A percentile compares a stretch with the other conserved stretches of the same genome.
Conservation (phyloP, 768 basidiomycete species). For the Kwoniella europaea region DNA sequence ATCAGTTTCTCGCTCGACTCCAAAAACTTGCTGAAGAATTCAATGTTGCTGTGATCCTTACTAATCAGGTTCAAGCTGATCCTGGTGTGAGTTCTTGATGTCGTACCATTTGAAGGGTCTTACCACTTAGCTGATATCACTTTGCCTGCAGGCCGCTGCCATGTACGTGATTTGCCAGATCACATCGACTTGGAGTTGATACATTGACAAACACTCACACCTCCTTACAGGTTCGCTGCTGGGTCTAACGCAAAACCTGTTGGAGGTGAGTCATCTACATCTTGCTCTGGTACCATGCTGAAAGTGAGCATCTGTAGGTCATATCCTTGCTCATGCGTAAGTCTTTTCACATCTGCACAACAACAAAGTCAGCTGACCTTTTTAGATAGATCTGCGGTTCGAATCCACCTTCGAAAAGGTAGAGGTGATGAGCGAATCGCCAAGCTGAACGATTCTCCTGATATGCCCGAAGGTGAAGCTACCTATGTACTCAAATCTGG, state of each 20-base stretch:
- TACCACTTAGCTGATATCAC: background rate
- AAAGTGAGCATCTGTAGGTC: constrained; percentile 32
- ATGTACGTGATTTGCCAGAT: constrained; percentile 37
- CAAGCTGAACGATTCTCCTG: constrained; percentile 55
- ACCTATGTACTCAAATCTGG: constrained; percentile 51
- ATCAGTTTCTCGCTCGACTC: constrained; percentile 86
- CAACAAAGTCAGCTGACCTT: background rate
- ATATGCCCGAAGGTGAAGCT: constrained; percentile 56
- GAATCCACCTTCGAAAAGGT: constrained; percentile 56
- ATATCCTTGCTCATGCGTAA: constrained; percentile 57
- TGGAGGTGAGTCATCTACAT: constrained; percentile 43
- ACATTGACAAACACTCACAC: constrained; percentile 65
- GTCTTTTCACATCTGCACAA: background rate
- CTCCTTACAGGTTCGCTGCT: constrained; percentile 70
- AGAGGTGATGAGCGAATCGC: constrained; percentile 57
- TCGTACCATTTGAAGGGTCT: background rate
- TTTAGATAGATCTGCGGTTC: constrained; percentile 51
- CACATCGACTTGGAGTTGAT: background rate
- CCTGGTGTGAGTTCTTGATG: constrained; percentile 71
- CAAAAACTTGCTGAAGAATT: constrained; percentile 81
- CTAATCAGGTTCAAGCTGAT: constrained; percentile 88
- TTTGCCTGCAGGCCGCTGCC: constrained; percentile 45
- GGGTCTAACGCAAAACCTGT: constrained; percentile 91
- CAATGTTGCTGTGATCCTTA: constrained; percentile 79
- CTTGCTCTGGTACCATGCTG: background rate